Evolutionary conservation across 257 asterid species (phyloP).

Genomic region (Sherardia arvensis): DNA sequence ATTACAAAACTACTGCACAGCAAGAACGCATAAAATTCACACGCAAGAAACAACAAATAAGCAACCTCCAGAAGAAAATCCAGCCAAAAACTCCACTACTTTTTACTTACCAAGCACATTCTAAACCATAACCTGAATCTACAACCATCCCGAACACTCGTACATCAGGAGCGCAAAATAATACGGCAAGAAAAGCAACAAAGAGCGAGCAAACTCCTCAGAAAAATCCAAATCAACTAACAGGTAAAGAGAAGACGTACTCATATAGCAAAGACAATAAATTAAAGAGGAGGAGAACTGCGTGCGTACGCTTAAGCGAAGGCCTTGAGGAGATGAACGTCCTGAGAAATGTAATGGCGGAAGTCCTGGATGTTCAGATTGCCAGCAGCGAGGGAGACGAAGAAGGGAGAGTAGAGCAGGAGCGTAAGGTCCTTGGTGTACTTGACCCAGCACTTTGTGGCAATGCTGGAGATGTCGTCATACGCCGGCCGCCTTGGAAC

Average conservation of each 20-base stretch:
- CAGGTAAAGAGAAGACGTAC: not conserved
- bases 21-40: not conserved
- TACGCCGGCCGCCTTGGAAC: slow-evolving; percentile 14
- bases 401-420: slow-evolving; percentile 61
- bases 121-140: not conserved
- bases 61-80: not conserved
- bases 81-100: too few relatives aligned
- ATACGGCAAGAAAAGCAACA: not conserved
- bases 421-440: slow-evolving; percentile 34
- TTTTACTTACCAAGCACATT: not conserved
- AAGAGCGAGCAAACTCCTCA: not conserved
- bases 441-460: slow-evolving; percentile 60
- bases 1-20: too few relatives aligned
- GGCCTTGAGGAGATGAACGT: slow-evolving; percentile 56
- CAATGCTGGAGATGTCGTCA: slow-evolving; percentile 38
- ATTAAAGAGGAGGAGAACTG: not conserved
- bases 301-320: slow-evolving; percentile 63
- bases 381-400: slow-evolving; percentile 72
- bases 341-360: slow-evolving; percentile 64
- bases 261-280: too few relatives aligned
- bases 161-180: not conserved
- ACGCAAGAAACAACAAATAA: not conserved
- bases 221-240: not conserved
- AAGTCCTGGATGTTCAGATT: slow-evolving; percentile 50
- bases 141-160: not conserved